Evolutionary conservation across 139 green algal genomes (phyloP), one percentile per base, ranked within the genome.

Genomic region (Astrephomene gubernaculifera): DNA sequence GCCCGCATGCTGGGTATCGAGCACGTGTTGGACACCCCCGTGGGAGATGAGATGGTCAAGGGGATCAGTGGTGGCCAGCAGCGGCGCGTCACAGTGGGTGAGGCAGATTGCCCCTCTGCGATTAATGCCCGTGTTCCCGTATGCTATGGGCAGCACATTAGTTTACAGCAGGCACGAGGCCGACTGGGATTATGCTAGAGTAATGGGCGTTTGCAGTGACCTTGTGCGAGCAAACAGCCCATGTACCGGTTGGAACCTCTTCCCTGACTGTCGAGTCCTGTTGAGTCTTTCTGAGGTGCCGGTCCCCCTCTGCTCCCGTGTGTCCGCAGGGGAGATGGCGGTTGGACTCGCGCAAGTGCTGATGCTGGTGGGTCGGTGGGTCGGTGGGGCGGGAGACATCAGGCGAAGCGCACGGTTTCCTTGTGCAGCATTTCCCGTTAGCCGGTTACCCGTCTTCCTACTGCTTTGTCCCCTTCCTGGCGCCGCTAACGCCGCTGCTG

Each of bases 51-150:
- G 61, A 92, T 97, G 89, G 43, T 95, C 52, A 86, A 93, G 19
- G 95, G 95, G 45, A 86, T 97, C 70, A 93, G 82, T 44, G 95
- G 95, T 7, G 95, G 94, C 2, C 92, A 98, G 91, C 89, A 90
- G 71, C 94, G 96, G 81, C 89, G 95, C 14, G 90, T 97, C 29
- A 96, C 94, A 1, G 92, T 84, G 31, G 94, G 89, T 81, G 92
- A 93, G 89, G 69, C 41, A 9, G 69, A 38, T 6, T 41, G 61
- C 5, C 29, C 61, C 61, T 9, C 61, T 41, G 3, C 61, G 29
- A 36, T 12, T 70, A 27, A 9, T 6, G 21, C 22, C 49, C 49
- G 12, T 57, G 49, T 57, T 17, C 49, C 49, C 49, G 49, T 25
- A 57, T 12, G 14, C 49, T 57, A 12, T 57, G 17, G n/a, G n/a